These are phyloP conservation scores for Zopfochytrium polystomum DNA, from an alignment of 371 early-diverging fungal genomes.

Conservation along the genomic window DNA sequence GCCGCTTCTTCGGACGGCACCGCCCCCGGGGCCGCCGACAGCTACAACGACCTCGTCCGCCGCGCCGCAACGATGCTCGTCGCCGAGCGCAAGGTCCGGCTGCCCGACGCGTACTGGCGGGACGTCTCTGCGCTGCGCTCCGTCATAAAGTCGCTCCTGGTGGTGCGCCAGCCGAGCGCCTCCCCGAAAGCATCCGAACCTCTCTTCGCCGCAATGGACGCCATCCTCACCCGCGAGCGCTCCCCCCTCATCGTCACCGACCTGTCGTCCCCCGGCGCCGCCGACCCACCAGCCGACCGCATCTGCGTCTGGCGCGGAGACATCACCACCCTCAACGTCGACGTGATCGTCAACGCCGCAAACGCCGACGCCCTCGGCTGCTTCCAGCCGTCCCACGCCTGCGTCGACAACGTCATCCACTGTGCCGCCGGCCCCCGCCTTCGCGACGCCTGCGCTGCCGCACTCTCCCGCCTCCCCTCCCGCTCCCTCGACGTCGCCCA, in stretches of 20 bases:
- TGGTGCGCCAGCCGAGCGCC: neutral
- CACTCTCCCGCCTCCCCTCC: neutral
- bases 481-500: constrained; percentile 9
- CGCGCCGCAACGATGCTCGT: constrained; percentile 5
- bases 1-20: no score
- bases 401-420: constrained; percentile 34
- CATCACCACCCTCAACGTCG: constrained; percentile 45
- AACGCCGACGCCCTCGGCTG: constrained; percentile 45
- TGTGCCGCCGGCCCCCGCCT: constrained; percentile 23
- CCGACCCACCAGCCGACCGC: neutral
- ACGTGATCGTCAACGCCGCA: constrained; percentile 53
- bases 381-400: constrained; percentile 23
- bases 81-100: neutral
- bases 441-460: constrained; percentile 17
- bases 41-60: no score
- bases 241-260: neutral
- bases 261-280: neutral
- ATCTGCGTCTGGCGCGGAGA: constrained; percentile 43
- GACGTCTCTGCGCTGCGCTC: neutral
- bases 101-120: neutral
- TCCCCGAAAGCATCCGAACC: neutral
- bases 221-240: constrained; percentile 11
- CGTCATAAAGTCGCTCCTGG: neutral
- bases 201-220: constrained; percentile 11
- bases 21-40: no score